Conservation (phyloP, 805 yeast species). For the Spathaspora passalidarum region DNA sequence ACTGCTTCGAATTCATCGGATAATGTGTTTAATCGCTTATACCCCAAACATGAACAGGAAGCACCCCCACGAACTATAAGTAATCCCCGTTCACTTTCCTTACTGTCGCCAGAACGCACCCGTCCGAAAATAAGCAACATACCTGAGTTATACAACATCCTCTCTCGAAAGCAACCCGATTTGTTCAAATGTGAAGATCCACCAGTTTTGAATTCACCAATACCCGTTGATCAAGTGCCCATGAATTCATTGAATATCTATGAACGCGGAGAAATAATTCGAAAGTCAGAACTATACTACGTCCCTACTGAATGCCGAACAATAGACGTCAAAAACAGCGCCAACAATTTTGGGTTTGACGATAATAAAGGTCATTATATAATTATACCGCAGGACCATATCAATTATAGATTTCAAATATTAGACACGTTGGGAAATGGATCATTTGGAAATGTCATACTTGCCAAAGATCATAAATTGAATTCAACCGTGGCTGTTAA, state of each 20-base stretch:
- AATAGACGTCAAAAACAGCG: conserved; percentile 37
- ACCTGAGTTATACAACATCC: conserved; percentile 18
- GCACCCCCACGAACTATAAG: not conserved
- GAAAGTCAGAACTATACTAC: conserved; percentile 49
- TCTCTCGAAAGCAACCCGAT: conserved; percentile 24
- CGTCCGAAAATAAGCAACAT: not conserved
- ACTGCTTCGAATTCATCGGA: no score
- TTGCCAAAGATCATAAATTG: conserved; percentile 63
- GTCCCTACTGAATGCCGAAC: conserved; percentile 33
- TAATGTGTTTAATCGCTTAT: conserved; percentile 9
- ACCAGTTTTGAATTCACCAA: conserved; percentile 1
- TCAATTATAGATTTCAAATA: conserved; percentile 71
- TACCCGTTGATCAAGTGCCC: conserved; percentile 4
- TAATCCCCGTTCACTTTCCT: no score
- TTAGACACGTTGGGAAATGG: conserved; percentile 65
- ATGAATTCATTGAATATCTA: conserved; percentile 40
- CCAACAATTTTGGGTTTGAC: conserved; percentile 66
- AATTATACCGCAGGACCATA: conserved; percentile 60
- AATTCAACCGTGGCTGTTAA: conserved; percentile 66
- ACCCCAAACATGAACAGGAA: conserved; percentile 2
- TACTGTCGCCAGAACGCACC: not conserved
- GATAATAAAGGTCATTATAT: conserved; percentile 64
- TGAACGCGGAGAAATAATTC: conserved; percentile 59
- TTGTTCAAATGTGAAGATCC: conserved; percentile 18
- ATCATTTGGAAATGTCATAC: conserved; percentile 76